Base-by-base conservation (phyloP, 495 filamentous ascomycete species). In the Hyaloscypha finlandica region DNA sequence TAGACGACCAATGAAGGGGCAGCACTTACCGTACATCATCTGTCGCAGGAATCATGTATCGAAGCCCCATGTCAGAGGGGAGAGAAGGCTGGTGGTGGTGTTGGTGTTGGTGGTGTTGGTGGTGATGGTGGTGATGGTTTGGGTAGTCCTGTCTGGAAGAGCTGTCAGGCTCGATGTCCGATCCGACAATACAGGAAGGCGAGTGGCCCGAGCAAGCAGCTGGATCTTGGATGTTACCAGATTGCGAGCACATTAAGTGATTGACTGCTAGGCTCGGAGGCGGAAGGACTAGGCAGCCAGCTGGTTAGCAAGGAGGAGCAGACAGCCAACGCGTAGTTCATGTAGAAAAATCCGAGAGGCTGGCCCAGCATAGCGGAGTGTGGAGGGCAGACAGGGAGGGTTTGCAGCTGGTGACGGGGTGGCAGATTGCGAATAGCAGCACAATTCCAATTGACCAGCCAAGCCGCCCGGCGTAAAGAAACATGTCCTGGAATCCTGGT, bases 201-300 rank as follows among this genome's bases (percentile, higher is more conserved):
- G 68, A 69, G 35, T 71, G 69, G 39, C 35, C 67, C 45, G 69
- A 70, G 48, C 63, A 74, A 48, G 69, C 67, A 57, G 60, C 61
- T 65, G 71, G 60, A 48, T 74, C 69, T 71, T 71, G 69, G 56
- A 69, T 66, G 56, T 70, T 71, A 66, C 64, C 64, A 59, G 69
- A 51, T 71, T 69, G 69, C 53, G 72, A 72, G 69, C 69, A 68
- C 69, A 72, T 74, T 66, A 71, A 71, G 64, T 68, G 69, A 68
- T 61, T 64, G 63, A 68, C 52, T 25, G 65, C 19, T 16, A 67
- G 63, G 33, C 52, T 68, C 56, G 65, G 51, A 53, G 68, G 68
- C 45, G 62, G 25, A 33, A 70, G 68, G 64, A 73, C 71, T 73
- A 56, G 22, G 55, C 37, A 12, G 25, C 29, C 48, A n/a, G 52